A percentile compares a stretch with the other conserved stretches of the same genome.
phyloP scores from a whole-genome alignment of 768 basidiomycete genomes.

The Trametes gibbosa region DNA sequence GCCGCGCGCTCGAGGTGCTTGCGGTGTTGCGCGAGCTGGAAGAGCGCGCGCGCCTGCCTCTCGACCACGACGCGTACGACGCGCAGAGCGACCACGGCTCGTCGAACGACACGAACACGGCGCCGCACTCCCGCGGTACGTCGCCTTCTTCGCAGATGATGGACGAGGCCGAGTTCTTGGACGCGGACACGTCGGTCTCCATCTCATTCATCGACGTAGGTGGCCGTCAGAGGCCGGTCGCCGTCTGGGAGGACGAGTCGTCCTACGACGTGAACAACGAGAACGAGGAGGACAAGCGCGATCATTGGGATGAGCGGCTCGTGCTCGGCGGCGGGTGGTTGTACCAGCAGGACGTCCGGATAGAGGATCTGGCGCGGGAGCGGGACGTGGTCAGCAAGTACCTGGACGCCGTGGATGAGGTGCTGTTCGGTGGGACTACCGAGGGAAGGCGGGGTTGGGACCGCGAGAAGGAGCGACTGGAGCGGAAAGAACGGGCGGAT shows the following conservation, averaged over 20 bases:
- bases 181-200: constrained; percentile 61
- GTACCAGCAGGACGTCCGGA: constrained; percentile 62
- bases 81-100: constrained; percentile 67
- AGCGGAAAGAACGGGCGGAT: constrained; percentile 41
- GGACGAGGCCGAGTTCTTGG: constrained; percentile 32
- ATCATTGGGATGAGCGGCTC: constrained; percentile 79
- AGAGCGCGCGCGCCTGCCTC: constrained; percentile 69
- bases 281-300: constrained; percentile 56
- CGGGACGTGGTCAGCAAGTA: constrained; percentile 56
- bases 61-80: constrained; percentile 82
- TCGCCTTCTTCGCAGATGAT: constrained; percentile 27
- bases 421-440: constrained; percentile 64
- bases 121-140: constrained; percentile 15
- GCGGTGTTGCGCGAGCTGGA: constrained; percentile 77
- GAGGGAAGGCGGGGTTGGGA: constrained; percentile 49
- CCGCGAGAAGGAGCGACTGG: constrained; percentile 42
- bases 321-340: constrained; percentile 82
- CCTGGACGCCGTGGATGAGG: constrained; percentile 76
- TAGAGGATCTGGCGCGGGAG: constrained; percentile 57
- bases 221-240: constrained; percentile 60
- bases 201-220: constrained; percentile 70
- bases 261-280: constrained; percentile 42
- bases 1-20: constrained; percentile 81
- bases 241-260: constrained; percentile 81
- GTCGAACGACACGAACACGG: constrained; percentile 31